phyloP scores from a whole-genome alignment of 371 early-diverging fungal genomes.

The Actinomucor elegans region DNA sequence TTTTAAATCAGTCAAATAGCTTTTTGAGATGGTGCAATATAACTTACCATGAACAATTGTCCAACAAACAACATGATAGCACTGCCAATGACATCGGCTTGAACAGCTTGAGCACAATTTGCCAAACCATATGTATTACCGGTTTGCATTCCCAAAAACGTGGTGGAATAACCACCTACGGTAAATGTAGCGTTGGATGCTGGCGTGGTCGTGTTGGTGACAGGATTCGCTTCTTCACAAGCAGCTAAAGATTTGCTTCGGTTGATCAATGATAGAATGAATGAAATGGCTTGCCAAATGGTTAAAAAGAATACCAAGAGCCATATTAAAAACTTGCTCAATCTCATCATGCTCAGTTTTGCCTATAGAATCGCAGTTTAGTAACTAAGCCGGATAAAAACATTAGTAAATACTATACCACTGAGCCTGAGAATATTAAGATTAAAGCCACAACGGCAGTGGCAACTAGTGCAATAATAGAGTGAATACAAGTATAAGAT shows the following conservation, averaged over 20 bases:
- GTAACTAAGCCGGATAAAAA: neutral
- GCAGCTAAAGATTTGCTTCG: constrained; percentile 29
- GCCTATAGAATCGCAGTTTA: constrained; percentile 23
- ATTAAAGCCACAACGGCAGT: constrained; percentile 37
- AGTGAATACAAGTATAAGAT: neutral
- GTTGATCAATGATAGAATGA: constrained; percentile 38
- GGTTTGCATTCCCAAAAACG: constrained; percentile 47
- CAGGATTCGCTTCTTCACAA: constrained; percentile 36
- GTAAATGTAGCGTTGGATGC: constrained; percentile 13
- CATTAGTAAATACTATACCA: constrained; percentile 24
- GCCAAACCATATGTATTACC: constrained; percentile 50
- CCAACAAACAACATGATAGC: constrained; percentile 47
- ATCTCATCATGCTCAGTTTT: constrained; percentile 43
- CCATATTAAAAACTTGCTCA: constrained; percentile 42
- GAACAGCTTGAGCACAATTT: constrained; percentile 47
- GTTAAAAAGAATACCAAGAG: constrained; percentile 31
- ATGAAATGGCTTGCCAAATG: constrained; percentile 40
- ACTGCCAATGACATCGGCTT: constrained; percentile 47
- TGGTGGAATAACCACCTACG: constrained; percentile 34
- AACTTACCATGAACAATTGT: constrained; percentile 41
- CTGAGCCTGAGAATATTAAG: constrained; percentile 27
- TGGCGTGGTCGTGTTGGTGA: neutral
- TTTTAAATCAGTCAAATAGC: neutral
- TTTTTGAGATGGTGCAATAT: no score
- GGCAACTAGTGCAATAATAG: constrained; percentile 35